Evolutionary conservation across 2,329 filamentous ascomycete genomes (phyloP).

Genomic region (Biscogniauxia mediterranea): DNA sequence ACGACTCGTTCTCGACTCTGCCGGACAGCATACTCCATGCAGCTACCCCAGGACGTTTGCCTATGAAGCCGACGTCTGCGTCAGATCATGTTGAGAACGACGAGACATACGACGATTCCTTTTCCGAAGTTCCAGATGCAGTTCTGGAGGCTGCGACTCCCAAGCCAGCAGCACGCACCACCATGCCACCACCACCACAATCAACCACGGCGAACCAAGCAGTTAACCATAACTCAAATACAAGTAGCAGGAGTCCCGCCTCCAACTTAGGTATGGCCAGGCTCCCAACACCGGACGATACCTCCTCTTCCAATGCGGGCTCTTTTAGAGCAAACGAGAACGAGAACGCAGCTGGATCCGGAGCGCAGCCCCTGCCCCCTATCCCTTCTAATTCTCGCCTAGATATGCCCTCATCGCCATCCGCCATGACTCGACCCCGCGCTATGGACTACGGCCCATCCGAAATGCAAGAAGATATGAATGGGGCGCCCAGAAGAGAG

Average conservation of each 20-base stretch:
- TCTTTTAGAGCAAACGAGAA: slow-evolving; percentile 29
- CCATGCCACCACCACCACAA: slow-evolving; percentile 7
- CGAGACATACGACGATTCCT: slow-evolving; percentile 51
- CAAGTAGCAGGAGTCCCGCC: slow-evolving; percentile 36
- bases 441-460: slow-evolving; percentile 25
- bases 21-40: slow-evolving; percentile 33
- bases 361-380: slow-evolving; percentile 9
- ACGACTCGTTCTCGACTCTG: slow-evolving; percentile 37
- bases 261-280: slow-evolving; percentile 38
- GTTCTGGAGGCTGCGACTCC: slow-evolving; percentile 51
- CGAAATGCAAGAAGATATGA: slow-evolving; percentile 22
- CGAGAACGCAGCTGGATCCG: slow-evolving; percentile 12
- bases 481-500: slow-evolving; percentile 17
- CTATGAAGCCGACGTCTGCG: slow-evolving; percentile 19
- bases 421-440: slow-evolving; percentile 25
- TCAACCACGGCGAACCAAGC: slow-evolving; percentile 9
- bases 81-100: slow-evolving; percentile 30
- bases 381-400: slow-evolving; percentile 14
- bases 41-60: slow-evolving; percentile 30
- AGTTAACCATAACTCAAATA: slow-evolving; percentile 17
- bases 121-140: slow-evolving; percentile 54
- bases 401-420: slow-evolving; percentile 37
- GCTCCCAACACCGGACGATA: slow-evolving; percentile 54
- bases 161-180: slow-evolving; percentile 26
- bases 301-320: slow-evolving; percentile 37